Evolutionary conservation across 2,329 filamentous ascomycete species (phyloP), one percentile per base, ranked within the genome.

Genomic region (Chrysoporthe puriensis): DNA sequence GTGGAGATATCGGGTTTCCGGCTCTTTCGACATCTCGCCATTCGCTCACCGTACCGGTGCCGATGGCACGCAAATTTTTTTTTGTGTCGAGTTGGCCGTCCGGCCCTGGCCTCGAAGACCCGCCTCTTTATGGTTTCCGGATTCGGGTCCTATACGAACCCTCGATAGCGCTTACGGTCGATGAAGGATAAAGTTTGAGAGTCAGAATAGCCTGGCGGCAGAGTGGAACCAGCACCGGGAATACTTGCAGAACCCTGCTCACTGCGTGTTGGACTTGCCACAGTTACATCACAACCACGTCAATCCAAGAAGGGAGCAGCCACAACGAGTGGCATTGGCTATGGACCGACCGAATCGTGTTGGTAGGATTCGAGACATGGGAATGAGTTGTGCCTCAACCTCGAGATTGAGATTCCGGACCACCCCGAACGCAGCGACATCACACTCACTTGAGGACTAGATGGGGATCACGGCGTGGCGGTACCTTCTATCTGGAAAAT

Each of bases 1-100:
- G 57, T 40, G 59, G 64, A 42, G 56, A 59, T 62, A 50, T 48
- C 58, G 64, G 62, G 57, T 44, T 63, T 54, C 52, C 65, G 58
- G 57, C 60, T 56, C 61, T 64, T 21, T 42, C 61, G 42, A 26
- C 34, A 60, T 34, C 36, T 64, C 42, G 50, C 26, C 26, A 56
- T 65, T 43, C 58, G 58, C 62, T 65, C 44, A 50, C 46, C 65
- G 65, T 42, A 21, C 44, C 32, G 46, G 57, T 50, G 52, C 18
- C 44, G 36, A 40, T 58, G 43, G 11, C 18, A 21, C 16, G 36
- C 44, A 50, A 62, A 54, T 52, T 48, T 32, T 65, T 54, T 40
- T 36, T 16, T 8, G 26, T 8, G 13, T 9, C 13, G 21, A 36
- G 44, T 14, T 46, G 44, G 14, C 2, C 44, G 44, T 4, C 14